A percentile compares a stretch with the other conserved stretches of the same genome.
These are phyloP conservation scores for Podospora pseudoanserina DNA, from an alignment of 495 filamentous ascomycete genomes.

Conservation along the genomic window DNA sequence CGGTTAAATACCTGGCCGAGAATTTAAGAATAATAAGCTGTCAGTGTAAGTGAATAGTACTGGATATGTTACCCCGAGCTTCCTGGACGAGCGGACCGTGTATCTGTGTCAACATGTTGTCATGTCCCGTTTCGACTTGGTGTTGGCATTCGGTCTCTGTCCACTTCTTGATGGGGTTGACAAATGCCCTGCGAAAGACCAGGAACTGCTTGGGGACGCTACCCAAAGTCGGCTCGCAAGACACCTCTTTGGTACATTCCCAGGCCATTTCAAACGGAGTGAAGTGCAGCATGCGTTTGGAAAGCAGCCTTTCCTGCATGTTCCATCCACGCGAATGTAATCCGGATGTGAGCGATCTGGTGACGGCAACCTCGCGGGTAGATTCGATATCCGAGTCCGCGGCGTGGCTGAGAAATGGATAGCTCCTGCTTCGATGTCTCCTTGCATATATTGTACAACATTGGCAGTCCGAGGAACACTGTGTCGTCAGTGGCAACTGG, in stretches of 20 bases:
- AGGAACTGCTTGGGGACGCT: neutral
- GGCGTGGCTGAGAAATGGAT: neutral
- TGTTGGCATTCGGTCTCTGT: neutral
- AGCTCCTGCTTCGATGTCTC: neutral
- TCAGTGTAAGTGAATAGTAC: neutral
- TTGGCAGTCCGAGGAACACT: neutral
- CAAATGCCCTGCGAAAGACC: neutral
- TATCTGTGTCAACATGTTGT: neutral
- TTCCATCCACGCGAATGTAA: conserved; percentile 6
- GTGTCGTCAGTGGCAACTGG: neutral
- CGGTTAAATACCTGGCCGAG: neutral
- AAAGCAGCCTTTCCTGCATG: conserved; percentile 10
- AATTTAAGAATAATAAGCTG: neutral
- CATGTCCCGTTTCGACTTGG: neutral
- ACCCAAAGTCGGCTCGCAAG: neutral
- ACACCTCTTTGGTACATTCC: conserved; percentile 2
- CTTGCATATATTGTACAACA: neutral
- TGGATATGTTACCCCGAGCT: neutral
- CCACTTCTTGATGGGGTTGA: neutral
- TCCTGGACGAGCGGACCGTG: neutral
- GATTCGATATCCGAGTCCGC: neutral
- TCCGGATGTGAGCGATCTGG: neutral
- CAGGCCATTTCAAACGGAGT: neutral
- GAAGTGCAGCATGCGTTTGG: conserved; percentile 7
- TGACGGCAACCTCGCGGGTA: too few relatives aligned